Conservation (phyloP, 23 red algal genomes). For the Agarophyton chilense region DNA sequence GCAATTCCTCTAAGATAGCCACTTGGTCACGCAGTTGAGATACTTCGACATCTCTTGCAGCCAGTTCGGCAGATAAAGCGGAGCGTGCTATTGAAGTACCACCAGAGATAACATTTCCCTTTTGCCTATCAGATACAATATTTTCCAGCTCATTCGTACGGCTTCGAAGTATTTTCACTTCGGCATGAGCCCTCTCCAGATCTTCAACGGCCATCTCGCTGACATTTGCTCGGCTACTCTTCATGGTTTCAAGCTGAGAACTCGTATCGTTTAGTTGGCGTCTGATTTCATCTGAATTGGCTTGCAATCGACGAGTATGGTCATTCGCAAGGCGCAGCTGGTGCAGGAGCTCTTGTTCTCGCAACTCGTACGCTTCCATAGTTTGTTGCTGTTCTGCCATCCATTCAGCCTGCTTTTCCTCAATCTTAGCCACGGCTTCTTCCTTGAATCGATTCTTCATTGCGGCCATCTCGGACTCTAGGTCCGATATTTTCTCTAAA, state of each 20-base stretch:
- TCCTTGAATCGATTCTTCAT: not conserved
- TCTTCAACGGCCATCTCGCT: conserved; percentile 75
- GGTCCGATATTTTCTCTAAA: conserved; percentile 38
- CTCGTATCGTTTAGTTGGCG: conserved; percentile 30
- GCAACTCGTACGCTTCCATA: conserved; percentile 77
- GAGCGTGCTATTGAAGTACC: conserved; percentile 15
- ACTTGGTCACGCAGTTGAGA: conserved; percentile 77
- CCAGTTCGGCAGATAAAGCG: conserved; percentile 56
- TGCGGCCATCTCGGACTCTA: conserved; percentile 53
- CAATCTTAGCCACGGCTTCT: conserved; percentile 34
- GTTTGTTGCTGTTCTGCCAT: conserved; percentile 56
- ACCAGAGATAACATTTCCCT: not conserved
- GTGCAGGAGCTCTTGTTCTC: conserved; percentile 75
- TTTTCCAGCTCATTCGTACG: conserved; percentile 31
- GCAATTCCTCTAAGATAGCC: conserved; percentile 41
- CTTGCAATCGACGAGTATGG: conserved; percentile 8
- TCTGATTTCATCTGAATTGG: conserved; percentile 46
- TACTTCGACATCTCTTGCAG: conserved; percentile 68
- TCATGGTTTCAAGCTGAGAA: conserved; percentile 47
- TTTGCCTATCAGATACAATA: not conserved
- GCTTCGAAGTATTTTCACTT: conserved; percentile 51
- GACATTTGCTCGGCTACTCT: conserved; percentile 33
- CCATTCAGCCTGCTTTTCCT: conserved; percentile 59
- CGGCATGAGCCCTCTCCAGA: conserved; percentile 52
- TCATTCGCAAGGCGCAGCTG: conserved; percentile 58